Base-by-base conservation (phyloP, 2,329 filamentous ascomycete genomes). In the Knufia fluminis region DNA sequence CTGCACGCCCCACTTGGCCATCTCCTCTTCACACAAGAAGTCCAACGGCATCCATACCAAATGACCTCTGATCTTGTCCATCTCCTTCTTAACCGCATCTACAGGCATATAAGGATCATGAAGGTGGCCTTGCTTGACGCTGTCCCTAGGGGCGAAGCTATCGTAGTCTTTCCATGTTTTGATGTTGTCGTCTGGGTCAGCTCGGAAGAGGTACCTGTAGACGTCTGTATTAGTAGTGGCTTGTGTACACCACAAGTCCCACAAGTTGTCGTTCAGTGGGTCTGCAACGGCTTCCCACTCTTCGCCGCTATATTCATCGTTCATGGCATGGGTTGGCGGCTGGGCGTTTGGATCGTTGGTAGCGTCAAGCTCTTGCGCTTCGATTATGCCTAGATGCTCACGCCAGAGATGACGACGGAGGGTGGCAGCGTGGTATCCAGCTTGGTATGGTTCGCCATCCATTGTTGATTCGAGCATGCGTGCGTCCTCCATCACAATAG, bases 11-110 rank as follows among this genome's bases (percentile, higher is more conserved):
- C 78, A 79, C 70, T 96, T 90, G 0, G 90, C 90, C 89, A 97
- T 94, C 59, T 86, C 77, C 0, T 83, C 88, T 55, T 94, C 82
- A 60, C 78, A 75, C 62, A 97, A 67, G 64, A 95, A 97, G 40
- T 89, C 79, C 60, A 97, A 66, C n/a, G 89, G 89, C 82, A 95
- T 91, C 86, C 87, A 94, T 4, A 97, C 91, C 35, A 97, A 66
- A 70, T 97, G 91, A 0, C 91, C 91, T 68, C 81, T 83, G 57
- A 97, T 80, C 61, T 83, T 75, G 59, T 88, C 82, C 44, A 97
- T 71, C 65, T 91, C 88, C 56, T 75, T 66, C 14, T 86, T 77
- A 4, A 92, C 80, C 49, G 94, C 83, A 20, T 82, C 73, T 0
- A 81, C 77, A 0, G 85, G 83, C 64, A 85, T 76, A 66, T 84